Evolutionary conservation across 2,329 filamentous ascomycete species (phyloP).

Genomic region (Lecanicillium sp.): DNA sequence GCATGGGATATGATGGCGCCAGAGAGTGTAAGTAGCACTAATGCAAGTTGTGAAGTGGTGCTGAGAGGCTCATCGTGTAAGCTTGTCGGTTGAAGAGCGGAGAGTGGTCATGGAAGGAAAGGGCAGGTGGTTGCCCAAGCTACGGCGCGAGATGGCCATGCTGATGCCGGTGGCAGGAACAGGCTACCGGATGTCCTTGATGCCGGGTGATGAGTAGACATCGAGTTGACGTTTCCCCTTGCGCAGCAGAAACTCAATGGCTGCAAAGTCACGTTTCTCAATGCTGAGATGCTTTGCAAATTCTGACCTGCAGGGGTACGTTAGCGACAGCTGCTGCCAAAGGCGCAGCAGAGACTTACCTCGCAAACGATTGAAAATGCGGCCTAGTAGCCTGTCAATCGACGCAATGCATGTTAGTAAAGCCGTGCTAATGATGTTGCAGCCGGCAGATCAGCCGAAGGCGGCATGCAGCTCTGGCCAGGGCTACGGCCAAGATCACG

Average conservation of each 20-base stretch:
- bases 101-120: conserved; percentile 1
- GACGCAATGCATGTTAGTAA: conserved; percentile 16
- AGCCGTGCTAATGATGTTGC: conserved; percentile 4
- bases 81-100: not conserved
- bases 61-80: not conserved
- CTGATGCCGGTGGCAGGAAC: conserved; percentile 5
- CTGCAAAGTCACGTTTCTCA: conserved; percentile 78
- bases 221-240: conserved; percentile 79
- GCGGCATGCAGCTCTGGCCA: no score
- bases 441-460: not conserved
- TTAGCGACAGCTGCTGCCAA: conserved; percentile 2
- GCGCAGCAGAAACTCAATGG: conserved; percentile 78
- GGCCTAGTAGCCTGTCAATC: conserved; percentile 46
- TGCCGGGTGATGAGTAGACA: conserved; percentile 70
- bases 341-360: conserved; percentile 36
- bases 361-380: conserved; percentile 59
- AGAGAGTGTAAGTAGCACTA: conserved; percentile 6
- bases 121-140: conserved; percentile 1
- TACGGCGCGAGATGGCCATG: not conserved
- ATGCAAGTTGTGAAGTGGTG: not conserved
- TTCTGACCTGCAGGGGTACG: conserved; percentile 50
- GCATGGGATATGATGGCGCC: conserved; percentile 14
- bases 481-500: no score
- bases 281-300: conserved; percentile 65
- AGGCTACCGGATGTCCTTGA: conserved; percentile 61